A percentile compares a stretch with the other conserved stretches of the same genome.
Conservation (phyloP, 2,329 filamentous ascomycete species). For the Paracoccidioides brasiliensis region DNA sequence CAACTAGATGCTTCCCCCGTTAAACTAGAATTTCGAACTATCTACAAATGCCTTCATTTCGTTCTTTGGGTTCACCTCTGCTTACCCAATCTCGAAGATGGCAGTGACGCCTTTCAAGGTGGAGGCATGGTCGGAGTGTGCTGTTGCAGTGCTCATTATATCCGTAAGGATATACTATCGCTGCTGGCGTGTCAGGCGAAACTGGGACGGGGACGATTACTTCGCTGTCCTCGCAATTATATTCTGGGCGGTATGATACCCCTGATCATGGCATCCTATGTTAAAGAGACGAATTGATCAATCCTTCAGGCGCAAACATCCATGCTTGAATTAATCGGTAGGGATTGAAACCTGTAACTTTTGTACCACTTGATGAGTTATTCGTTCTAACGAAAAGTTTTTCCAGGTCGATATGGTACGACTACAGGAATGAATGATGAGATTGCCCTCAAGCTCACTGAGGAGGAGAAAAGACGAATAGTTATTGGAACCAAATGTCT, state of each 20-base stretch:
- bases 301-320: conserved; percentile 10
- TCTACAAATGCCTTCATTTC: too few relatives aligned
- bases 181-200: conserved; percentile 28
- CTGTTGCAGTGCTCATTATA: conserved; percentile 26
- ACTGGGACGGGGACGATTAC: conserved; percentile 33
- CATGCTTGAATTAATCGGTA: conserved; percentile 16
- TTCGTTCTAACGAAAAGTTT: background rate
- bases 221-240: conserved; percentile 27
- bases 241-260: conserved; percentile 26
- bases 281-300: background rate
- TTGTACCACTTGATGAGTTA: background rate
- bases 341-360: background rate
- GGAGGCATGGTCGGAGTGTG: conserved; percentile 35
- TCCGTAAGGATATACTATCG: conserved; percentile 29
- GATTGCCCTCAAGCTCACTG: conserved; percentile 19
- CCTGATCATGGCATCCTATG: background rate
- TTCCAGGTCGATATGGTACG: conserved; percentile 26
- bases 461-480: conserved; percentile 17
- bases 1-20: too few relatives aligned
- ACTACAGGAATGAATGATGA: conserved; percentile 27
- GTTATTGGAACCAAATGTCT: conserved; percentile 24
- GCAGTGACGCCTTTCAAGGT: conserved; percentile 28
- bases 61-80: background rate
- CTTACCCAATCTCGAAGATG: background rate
- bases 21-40: background rate